Conservation (phyloP, 495 filamentous ascomycete species). For the Xylaria bambusicola region DNA sequence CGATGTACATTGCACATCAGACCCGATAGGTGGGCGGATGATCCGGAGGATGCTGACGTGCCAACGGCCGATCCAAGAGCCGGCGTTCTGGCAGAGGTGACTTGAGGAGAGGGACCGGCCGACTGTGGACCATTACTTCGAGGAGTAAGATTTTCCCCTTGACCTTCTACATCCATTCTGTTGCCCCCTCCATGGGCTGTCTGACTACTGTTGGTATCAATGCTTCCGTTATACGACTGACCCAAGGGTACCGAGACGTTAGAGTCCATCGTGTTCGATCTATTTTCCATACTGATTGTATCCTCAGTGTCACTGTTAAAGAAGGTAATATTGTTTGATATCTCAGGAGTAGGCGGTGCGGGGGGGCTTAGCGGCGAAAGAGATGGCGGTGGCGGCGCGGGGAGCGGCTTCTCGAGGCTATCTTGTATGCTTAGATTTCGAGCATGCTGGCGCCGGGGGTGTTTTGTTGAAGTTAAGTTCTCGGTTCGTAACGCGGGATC, state of each 20-base stretch:
- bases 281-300: constrained; percentile 37
- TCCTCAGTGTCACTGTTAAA: constrained; percentile 28
- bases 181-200: constrained; percentile 50
- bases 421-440: constrained; percentile 51
- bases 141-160: constrained; percentile 48
- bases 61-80: constrained; percentile 54
- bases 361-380: constrained; percentile 40
- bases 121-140: constrained; percentile 55
- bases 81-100: constrained; percentile 36
- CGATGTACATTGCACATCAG: constrained; percentile 90
- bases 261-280: constrained; percentile 64
- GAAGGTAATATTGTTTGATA: constrained; percentile 1
- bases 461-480: constrained; percentile 29
- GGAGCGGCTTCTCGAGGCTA: constrained; percentile 54
- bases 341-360: constrained; percentile 25
- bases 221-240: constrained; percentile 41
- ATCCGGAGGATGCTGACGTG: constrained; percentile 42
- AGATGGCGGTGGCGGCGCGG: constrained; percentile 47
- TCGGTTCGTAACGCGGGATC: constrained; percentile 25
- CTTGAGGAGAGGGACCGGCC: constrained; percentile 49
- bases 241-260: constrained; percentile 48
- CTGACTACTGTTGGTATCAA: constrained; percentile 57
- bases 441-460: constrained; percentile 44
- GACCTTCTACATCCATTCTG: constrained; percentile 46
- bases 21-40: constrained; percentile 70